Percentiles rank a stretch among this genome's conserved stretches.
Evolutionary conservation across 1,139 yeast species (phyloP).

Genomic region (Debaryomyces nepalensis): DNA sequence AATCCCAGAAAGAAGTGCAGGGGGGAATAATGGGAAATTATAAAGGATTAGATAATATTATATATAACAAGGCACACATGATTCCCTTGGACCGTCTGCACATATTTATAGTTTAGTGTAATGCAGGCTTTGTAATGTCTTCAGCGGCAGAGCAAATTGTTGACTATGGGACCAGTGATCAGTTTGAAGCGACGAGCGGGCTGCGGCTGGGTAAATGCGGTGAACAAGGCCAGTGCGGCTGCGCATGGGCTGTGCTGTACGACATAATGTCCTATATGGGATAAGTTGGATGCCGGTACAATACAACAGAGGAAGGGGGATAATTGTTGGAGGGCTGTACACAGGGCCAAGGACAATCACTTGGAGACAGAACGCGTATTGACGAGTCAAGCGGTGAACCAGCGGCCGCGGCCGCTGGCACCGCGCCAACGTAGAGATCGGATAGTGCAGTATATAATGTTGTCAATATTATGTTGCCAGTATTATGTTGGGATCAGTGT

Average conservation of each 20-base stretch:
- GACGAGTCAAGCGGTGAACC: too few species aligned
- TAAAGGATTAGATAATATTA: neutral
- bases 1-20: neutral
- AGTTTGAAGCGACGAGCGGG: too few species aligned
- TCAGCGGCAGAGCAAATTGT: too few species aligned
- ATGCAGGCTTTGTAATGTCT: too few species aligned
- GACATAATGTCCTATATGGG: neutral
- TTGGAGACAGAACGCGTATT: neutral
- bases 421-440: too few species aligned
- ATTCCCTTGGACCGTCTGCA: neutral
- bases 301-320: neutral
- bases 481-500: too few species aligned
- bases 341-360: neutral
- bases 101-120: neutral
- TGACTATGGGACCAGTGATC: too few species aligned
- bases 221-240: neutral
- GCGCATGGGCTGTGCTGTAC: conserved; percentile 4
- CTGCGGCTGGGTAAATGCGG: conserved; percentile 5
- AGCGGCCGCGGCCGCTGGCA: neutral
- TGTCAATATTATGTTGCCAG: too few species aligned
- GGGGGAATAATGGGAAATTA: neutral
- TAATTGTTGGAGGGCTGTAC: conserved; percentile 1
- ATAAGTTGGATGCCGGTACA: neutral
- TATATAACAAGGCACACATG: neutral
- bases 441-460: too few species aligned